A percentile compares a stretch with the other conserved stretches of the same genome.
phyloP scores from a whole-genome alignment of 805 yeast species.

The Henningerozyma blattae region DNA sequence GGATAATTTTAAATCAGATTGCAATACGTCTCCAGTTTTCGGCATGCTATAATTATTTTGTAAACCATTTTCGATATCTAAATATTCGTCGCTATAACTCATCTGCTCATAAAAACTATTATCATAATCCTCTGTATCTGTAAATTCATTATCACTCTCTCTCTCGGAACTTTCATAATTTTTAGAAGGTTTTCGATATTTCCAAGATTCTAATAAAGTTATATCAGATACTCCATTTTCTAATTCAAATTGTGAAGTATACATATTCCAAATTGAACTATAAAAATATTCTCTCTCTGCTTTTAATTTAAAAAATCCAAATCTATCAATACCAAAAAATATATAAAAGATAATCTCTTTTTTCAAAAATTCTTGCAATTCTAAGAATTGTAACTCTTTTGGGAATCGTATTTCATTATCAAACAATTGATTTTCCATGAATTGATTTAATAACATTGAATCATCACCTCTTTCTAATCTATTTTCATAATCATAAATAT shows the following conservation, averaged over 20 bases:
- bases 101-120: too few species aligned
- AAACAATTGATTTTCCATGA: conserved; percentile 10
- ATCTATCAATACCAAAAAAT: conserved; percentile 15
- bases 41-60: too few species aligned
- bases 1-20: too few species aligned
- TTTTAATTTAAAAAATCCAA: conserved; percentile 16
- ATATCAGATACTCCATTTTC: too few species aligned
- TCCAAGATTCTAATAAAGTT: too few species aligned
- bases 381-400: conserved; percentile 16
- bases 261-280: neutral
- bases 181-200: too few species aligned
- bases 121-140: neutral
- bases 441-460: conserved; percentile 8
- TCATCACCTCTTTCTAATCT: conserved; percentile 11
- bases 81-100: too few species aligned
- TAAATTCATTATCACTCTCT: neutral
- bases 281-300: conserved; percentile 12
- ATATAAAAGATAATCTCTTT: conserved; percentile 14
- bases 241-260: neutral
- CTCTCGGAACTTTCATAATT: neutral
- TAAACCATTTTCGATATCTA: too few species aligned
- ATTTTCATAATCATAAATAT: conserved; percentile 11
- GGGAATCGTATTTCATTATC: conserved; percentile 10
- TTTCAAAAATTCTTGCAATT: conserved; percentile 5
- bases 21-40: too few species aligned